Conservation (phyloP, 139 green algal species). For the Chlamydomonas sphaeroides region DNA sequence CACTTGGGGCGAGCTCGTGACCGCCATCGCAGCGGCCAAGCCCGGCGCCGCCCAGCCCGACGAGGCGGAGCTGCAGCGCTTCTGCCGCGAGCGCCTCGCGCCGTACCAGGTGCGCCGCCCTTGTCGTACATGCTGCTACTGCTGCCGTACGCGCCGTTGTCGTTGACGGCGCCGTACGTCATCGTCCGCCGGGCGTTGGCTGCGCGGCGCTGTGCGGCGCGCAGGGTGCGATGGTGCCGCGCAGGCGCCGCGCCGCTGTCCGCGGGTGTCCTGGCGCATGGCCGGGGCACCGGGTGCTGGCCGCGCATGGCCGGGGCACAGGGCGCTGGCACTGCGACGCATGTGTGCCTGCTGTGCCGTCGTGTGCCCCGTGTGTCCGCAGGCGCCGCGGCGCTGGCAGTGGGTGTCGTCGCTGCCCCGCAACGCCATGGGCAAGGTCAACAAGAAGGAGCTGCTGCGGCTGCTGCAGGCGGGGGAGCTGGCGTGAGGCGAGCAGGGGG, state of each 20-base stretch:
- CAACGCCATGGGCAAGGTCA: constrained; percentile 99
- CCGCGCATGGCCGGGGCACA: no score
- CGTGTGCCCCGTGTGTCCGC: no score
- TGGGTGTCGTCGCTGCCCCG: constrained; percentile 78
- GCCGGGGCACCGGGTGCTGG: no score
- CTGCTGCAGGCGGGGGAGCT: constrained; percentile 38
- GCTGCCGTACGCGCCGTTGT: no score
- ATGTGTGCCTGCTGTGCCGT: no score
- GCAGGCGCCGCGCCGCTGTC: no score
- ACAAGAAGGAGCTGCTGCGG: constrained; percentile 84
- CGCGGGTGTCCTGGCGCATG: no score
- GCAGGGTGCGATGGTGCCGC: no score
- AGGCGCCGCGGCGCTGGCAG: constrained; percentile 37
- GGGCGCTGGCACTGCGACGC: no score
- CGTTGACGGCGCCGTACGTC: no score
- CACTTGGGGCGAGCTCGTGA: constrained; percentile 79
- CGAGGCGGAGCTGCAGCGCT: constrained; percentile 44
- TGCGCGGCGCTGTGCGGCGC: no score
- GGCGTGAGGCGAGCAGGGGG: constrained; percentile 1
- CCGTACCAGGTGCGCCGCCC: constrained; percentile 65
- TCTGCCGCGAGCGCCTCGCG: constrained; percentile 49
- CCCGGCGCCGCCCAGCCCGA: background rate
- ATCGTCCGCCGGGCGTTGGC: no score
- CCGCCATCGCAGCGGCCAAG: constrained; percentile 60
- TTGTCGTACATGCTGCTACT: background rate